A percentile compares a stretch with the other conserved stretches of the same genome.
These are phyloP conservation scores for Fraxinus angustifolia DNA, from an alignment of 305 asterid genomes.

Conservation along the genomic window DNA sequence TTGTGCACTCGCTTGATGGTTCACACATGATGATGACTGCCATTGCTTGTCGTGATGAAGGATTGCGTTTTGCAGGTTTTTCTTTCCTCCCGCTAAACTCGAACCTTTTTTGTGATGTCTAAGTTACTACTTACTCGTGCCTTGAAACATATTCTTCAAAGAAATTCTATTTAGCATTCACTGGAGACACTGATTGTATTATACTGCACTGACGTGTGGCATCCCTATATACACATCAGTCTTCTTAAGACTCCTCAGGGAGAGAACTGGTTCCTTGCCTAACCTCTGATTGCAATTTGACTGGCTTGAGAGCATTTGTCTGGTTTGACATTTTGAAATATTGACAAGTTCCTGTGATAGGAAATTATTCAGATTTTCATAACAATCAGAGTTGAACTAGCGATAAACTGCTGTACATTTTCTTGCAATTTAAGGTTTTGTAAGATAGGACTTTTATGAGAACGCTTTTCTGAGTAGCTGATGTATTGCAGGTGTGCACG, in stretches of 20 bases:
- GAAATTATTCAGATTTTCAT: neutral
- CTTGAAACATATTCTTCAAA: neutral
- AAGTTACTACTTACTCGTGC: neutral
- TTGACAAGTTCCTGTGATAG: neutral
- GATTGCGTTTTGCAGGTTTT: constrained; percentile 82
- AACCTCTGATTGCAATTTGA: neutral
- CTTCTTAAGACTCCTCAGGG: neutral
- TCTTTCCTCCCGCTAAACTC: constrained; percentile 1
- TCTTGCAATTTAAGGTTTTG: neutral
- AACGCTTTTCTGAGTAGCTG: neutral
- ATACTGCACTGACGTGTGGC: neutral
- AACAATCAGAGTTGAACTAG: neutral
- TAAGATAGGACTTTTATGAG: neutral
- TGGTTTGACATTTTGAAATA: neutral
- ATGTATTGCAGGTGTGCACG: constrained; percentile 76
- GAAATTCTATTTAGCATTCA: neutral
- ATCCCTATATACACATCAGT: neutral
- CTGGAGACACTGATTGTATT: neutral
- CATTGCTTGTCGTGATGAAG: constrained; percentile 81
- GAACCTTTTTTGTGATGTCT: neutral
- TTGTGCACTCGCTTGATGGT: constrained; percentile 91
- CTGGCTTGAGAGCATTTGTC: neutral
- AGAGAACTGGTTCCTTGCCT: neutral
- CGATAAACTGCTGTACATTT: neutral
- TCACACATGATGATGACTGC: constrained; percentile 99